Evolutionary conservation across 2,329 filamentous ascomycete genomes (phyloP).

Genomic region (Rutstroemia sydowiana): DNA sequence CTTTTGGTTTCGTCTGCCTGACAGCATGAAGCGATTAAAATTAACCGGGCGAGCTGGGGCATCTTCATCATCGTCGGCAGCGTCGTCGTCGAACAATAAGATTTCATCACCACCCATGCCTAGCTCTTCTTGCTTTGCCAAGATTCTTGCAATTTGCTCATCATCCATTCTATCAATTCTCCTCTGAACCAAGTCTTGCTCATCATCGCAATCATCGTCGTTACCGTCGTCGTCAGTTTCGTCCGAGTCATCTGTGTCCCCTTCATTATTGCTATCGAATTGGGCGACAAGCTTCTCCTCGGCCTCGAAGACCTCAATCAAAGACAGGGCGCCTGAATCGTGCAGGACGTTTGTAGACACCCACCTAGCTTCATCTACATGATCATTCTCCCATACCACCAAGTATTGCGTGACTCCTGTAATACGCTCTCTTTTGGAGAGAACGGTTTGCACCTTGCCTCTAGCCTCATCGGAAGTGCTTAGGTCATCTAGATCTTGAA

Average conservation of each 20-base stretch:
- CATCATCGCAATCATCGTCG: constrained; percentile 24
- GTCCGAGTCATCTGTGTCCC: constrained; percentile 16
- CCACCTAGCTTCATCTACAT: constrained; percentile 43
- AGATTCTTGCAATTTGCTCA: constrained; percentile 52
- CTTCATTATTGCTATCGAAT: constrained; percentile 31
- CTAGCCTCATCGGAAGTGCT: constrained; percentile 42
- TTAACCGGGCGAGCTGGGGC: background rate
- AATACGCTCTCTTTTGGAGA: constrained; percentile 38
- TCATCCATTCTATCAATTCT: constrained; percentile 46
- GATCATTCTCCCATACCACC: constrained; percentile 39
- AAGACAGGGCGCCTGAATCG: constrained; percentile 21
- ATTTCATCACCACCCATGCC: constrained; percentile 54
- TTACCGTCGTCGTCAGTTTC: constrained; percentile 28
- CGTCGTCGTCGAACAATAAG: constrained; percentile 44
- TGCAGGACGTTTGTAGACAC: constrained; percentile 33
- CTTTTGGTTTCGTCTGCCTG: constrained; percentile 18
- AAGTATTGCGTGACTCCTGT: constrained; percentile 44
- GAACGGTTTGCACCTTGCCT: constrained; percentile 35
- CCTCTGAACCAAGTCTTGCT: constrained; percentile 31
- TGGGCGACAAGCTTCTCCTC: constrained; percentile 28
- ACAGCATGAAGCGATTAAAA: constrained; percentile 8
- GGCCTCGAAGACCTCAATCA: constrained; percentile 31
- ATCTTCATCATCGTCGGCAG: constrained; percentile 27
- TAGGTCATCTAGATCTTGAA: constrained; percentile 40
- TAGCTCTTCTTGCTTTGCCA: constrained; percentile 56